phyloP scores from a whole-genome alignment of 2,329 filamentous ascomycete genomes.

The Incumbomyces lentus region DNA sequence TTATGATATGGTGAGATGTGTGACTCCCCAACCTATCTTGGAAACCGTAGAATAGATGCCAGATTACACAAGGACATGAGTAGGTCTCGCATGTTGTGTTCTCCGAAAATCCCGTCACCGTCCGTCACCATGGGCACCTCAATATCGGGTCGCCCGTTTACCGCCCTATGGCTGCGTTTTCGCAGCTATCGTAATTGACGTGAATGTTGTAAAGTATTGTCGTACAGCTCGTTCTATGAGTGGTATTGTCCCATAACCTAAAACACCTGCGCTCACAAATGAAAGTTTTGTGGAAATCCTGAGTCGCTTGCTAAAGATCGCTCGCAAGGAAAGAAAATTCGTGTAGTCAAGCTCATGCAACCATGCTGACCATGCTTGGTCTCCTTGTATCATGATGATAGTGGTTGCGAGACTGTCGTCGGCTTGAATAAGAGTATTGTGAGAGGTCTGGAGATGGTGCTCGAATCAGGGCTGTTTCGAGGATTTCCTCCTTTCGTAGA shows the following conservation, averaged over 20 bases:
- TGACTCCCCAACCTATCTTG: neutral
- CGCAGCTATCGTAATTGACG: neutral
- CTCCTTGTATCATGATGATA: constrained; percentile 2
- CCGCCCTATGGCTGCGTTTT: neutral
- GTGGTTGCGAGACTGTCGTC: constrained; percentile 3
- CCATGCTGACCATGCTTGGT: constrained; percentile 7
- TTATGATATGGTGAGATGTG: neutral
- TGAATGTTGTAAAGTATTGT: neutral
- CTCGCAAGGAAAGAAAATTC: constrained; percentile 1
- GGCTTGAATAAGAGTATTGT: constrained; percentile 2
- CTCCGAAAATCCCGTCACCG: neutral
- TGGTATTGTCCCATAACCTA: neutral
- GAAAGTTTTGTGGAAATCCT: neutral
- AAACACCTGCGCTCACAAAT: constrained; percentile 7
- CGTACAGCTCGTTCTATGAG: neutral
- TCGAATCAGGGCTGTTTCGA: constrained; percentile 12
- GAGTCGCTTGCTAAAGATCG: constrained; percentile 4
- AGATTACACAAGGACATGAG: neutral
- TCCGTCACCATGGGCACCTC: neutral
- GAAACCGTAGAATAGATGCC: neutral
- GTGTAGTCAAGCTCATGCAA: constrained; percentile 2
- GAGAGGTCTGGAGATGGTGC: constrained; percentile 2
- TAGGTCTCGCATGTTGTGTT: constrained; percentile 4
- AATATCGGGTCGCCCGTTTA: neutral
- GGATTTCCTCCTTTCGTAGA: constrained; percentile 18